Evolutionary conservation across 1,284 basidiomycete genomes (phyloP).

Genomic region (Anthracocystis setariae): DNA sequence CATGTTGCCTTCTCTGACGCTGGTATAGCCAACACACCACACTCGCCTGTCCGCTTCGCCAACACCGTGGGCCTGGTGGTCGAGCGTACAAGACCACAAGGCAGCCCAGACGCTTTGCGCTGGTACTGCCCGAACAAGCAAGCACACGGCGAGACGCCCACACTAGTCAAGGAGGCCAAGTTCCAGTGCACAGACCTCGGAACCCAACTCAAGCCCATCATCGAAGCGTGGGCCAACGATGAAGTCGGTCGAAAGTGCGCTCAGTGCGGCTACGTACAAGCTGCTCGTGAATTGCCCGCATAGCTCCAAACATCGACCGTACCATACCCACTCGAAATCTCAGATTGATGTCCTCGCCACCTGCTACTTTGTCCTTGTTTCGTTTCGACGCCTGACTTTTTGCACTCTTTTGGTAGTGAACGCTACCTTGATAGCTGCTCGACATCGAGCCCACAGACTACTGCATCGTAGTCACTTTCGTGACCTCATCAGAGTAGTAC

Average conservation of each 20-base stretch:
- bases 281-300: constrained; percentile 39
- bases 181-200: constrained; percentile 93
- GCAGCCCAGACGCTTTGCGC: constrained; percentile 80
- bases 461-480: too few relatives aligned
- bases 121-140: constrained; percentile 86
- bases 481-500: too few relatives aligned
- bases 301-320: constrained; percentile 8
- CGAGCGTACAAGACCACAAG: constrained; percentile 82
- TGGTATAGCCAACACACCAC: constrained; percentile 82
- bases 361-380: not conserved
- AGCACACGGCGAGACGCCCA: constrained; percentile 76
- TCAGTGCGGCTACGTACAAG: constrained; percentile 40
- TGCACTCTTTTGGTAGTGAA: not conserved
- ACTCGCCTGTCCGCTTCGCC: constrained; percentile 89
- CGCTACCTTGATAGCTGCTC: not conserved
- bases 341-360: not conserved
- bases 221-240: constrained; percentile 69
- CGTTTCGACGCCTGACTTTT: not conserved
- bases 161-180: constrained; percentile 83
- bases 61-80: constrained; percentile 94
- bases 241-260: constrained; percentile 50
- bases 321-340: constrained; percentile 9
- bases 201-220: constrained; percentile 90
- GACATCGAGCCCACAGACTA: too few relatives aligned
- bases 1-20: not conserved